A percentile compares a stretch with the other conserved stretches of the same genome.
Conservation (phyloP, 2,329 filamentous ascomycete genomes). For the Clathrospora elynae region DNA sequence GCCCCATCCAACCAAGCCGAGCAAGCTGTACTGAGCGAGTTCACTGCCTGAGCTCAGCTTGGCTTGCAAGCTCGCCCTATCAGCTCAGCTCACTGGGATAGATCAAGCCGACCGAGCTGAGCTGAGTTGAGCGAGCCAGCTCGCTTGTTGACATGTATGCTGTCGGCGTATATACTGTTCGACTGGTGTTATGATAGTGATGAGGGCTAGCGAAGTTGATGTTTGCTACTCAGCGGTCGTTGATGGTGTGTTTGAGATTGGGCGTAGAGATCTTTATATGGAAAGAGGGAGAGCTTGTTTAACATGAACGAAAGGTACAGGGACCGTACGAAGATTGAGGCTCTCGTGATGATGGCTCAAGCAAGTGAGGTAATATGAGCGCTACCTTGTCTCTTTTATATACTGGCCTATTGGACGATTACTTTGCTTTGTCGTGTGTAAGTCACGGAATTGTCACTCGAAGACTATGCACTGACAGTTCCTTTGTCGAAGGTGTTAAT, state of each 20-base stretch:
- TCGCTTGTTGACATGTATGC: no score
- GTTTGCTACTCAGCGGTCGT: not conserved
- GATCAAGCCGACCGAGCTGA: no score
- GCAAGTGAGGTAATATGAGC: not conserved
- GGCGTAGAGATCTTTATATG: not conserved
- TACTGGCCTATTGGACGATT: not conserved
- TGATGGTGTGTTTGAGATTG: not conserved
- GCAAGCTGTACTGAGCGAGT: no score
- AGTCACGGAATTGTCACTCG: no score
- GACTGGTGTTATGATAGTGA: not conserved
- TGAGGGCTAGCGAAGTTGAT: not conserved
- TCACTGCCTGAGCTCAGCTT: no score
- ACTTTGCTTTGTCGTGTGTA: no score
- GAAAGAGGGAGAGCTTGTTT: not conserved
- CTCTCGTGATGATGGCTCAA: not conserved
- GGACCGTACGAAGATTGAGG: slow-evolving; percentile 6
- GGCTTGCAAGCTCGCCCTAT: no score
- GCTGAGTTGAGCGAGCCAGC: no score
- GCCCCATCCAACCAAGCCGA: no score
- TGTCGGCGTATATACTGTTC: not conserved
- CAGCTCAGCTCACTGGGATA: no score
- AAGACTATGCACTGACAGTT: no score
- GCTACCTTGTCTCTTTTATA: slow-evolving; percentile 3
- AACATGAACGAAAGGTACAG: not conserved
- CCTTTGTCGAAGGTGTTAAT: no score